A percentile compares a stretch with the other conserved stretches of the same genome.
Evolutionary conservation across 2,329 filamentous ascomycete species (phyloP).

Genomic region (Hawksworthiomyces lignivorus): DNA sequence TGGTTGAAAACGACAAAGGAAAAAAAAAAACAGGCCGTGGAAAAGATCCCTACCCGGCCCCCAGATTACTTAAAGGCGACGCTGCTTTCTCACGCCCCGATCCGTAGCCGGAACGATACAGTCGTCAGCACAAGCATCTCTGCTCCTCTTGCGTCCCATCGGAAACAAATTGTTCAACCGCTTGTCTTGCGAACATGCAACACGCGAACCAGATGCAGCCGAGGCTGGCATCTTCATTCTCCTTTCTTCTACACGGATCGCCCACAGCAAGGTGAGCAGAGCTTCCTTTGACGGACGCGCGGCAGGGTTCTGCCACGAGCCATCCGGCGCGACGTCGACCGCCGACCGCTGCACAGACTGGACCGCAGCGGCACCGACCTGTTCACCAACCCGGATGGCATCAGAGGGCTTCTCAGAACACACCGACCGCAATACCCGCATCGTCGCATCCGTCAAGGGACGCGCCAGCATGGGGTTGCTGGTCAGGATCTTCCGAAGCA

Average conservation of each 20-base stretch:
- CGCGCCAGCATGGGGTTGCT: conserved; percentile 68
- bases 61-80: too few relatives aligned
- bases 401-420: conserved; percentile 44
- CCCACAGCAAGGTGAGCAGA: conserved; percentile 41
- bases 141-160: neutral
- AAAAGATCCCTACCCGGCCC: neutral
- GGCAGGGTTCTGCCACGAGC: conserved; percentile 27
- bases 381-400: conserved; percentile 34
- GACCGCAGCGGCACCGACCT: conserved; percentile 17
- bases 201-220: neutral
- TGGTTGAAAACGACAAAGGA: conserved; percentile 4
- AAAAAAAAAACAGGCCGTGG: neutral
- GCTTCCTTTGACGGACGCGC: conserved; percentile 39
- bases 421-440: conserved; percentile 64
- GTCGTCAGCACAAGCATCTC: neutral
- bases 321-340: conserved; percentile 18
- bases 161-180: neutral
- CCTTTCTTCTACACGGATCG: conserved; percentile 34
- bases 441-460: conserved; percentile 66
- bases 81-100: neutral
- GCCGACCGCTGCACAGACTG: conserved; percentile 22
- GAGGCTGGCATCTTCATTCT: conserved; percentile 22
- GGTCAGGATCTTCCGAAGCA: conserved; percentile 59
- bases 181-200: neutral
- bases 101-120: too few relatives aligned